These are phyloP conservation scores for Arthrobotrys sinensis DNA, from an alignment of 2,329 filamentous ascomycete species.

Conservation along the genomic window DNA sequence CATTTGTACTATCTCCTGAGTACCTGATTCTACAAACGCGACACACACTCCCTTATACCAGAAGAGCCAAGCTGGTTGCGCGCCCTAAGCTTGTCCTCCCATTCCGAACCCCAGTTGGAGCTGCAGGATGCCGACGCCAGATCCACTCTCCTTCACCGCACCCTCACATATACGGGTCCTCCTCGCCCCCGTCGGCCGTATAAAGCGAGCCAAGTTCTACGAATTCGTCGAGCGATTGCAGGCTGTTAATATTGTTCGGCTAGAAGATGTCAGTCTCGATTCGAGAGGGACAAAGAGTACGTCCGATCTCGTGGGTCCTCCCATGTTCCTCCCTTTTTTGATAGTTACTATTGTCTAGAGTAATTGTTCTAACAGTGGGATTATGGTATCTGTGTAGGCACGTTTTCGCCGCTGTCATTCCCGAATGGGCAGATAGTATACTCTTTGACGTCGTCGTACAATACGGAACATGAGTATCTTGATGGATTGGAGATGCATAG, in stretches of 20 bases:
- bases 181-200: conserved; percentile 86
- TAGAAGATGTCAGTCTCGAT: conserved; percentile 90
- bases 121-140: conserved; percentile 74
- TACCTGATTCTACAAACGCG: conserved; percentile 44
- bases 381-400: conserved; percentile 73
- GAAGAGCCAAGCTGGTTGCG: conserved; percentile 43
- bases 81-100: conserved; percentile 19
- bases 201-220: conserved; percentile 84
- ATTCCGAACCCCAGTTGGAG: conserved; percentile 11
- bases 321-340: conserved; percentile 40
- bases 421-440: conserved; percentile 89
- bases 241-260: conserved; percentile 83
- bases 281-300: conserved; percentile 87
- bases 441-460: conserved; percentile 90
- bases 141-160: conserved; percentile 90
- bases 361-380: neutral
- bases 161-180: conserved; percentile 91
- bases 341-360: neutral
- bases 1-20: conserved; percentile 21
- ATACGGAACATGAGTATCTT: conserved; percentile 69
- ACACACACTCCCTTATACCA: conserved; percentile 18
- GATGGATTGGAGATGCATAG: conserved; percentile 64
- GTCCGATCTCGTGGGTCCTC: conserved; percentile 64
- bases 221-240: conserved; percentile 84
- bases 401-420: conserved; percentile 93